These are phyloP conservation scores for Arbutus unedo DNA, from an alignment of 148 eudicot species.

Conservation along the genomic window DNA sequence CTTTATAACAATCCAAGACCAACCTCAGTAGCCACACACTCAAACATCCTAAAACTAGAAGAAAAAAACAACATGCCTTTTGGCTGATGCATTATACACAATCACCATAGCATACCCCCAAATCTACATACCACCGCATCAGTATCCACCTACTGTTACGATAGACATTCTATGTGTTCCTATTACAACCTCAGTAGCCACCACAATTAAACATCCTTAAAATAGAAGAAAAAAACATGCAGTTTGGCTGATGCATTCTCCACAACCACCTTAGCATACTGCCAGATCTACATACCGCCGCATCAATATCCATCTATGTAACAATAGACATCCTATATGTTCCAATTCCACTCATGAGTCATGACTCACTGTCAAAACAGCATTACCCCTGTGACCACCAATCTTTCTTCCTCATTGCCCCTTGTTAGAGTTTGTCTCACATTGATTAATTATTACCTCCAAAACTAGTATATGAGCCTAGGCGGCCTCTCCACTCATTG, in stretches of 20 bases:
- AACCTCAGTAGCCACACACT: neutral
- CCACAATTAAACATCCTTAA: neutral
- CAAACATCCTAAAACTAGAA: constrained; percentile 4
- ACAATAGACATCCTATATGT: neutral
- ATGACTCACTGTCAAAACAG: neutral
- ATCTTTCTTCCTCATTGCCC: neutral
- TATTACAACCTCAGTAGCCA: neutral
- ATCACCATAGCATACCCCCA: neutral
- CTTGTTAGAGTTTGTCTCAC: too few relatives aligned
- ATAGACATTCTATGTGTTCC: too few relatives aligned
- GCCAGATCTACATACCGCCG: neutral
- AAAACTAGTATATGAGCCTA: too few relatives aligned
- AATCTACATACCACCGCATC: neutral
- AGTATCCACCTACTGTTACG: neutral
- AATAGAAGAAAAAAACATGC: neutral
- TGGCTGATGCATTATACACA: neutral
- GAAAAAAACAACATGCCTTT: too few relatives aligned
- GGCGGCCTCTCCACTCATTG: too few relatives aligned
- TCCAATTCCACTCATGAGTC: neutral
- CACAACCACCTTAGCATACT: neutral
- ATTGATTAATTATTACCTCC: too few relatives aligned
- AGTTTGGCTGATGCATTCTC: too few relatives aligned
- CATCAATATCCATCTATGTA: neutral
- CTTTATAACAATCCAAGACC: neutral
- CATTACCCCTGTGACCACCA: neutral